Base-by-base conservation (phyloP, 2,329 filamentous ascomycete genomes). In the Zelopaecilomyces penicillatus region DNA sequence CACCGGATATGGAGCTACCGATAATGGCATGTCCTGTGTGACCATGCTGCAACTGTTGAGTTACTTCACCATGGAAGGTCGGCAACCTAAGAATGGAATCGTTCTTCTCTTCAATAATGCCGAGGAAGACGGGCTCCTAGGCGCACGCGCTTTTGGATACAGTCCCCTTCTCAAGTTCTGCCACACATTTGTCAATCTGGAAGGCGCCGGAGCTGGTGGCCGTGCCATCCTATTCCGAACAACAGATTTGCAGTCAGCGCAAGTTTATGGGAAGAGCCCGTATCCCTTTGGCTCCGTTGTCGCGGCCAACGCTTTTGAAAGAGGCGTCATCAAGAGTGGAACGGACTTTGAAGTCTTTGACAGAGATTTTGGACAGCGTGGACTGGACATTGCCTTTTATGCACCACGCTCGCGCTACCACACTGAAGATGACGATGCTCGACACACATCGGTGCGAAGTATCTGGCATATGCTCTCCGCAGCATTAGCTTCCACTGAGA, bases 401-500 rank as follows among this genome's bases (percentile, higher is more conserved):
- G 80, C 82, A 52, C 91, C 91, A 2, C 77, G 93, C 42, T 78
- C 88, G 19, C 74, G 87, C 46, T 98, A 98, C 57, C 93, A 98
- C 60, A 97, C 91, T 0, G 77, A 87, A 49, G 81, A 95, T 58
- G 93, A 98, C 60, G 87, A 95, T 59, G 74, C 82, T 3, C 79
- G 78, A 34, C 88, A 96, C 63, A 85, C 89, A 0, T 85, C 80
- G n/a, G 64, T 65, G 47, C 66, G 69, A 39, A 82, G 78, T 50
- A 65, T 97, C 19, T 97, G 90, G 90, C 90, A 97, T 62, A 97
- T 98, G 93, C 73, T 98, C 33, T 94, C 87, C 33, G 83, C 83
- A 10, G 81, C 89, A 5, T 67, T 96, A 27, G 78, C 82, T 5
- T 93, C 90, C 0, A 80, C 87, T 26, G 74, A 83, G 55, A 73